phyloP scores from a whole-genome alignment of 345 rosid genomes.

The Cardiospermum halicacabum region DNA sequence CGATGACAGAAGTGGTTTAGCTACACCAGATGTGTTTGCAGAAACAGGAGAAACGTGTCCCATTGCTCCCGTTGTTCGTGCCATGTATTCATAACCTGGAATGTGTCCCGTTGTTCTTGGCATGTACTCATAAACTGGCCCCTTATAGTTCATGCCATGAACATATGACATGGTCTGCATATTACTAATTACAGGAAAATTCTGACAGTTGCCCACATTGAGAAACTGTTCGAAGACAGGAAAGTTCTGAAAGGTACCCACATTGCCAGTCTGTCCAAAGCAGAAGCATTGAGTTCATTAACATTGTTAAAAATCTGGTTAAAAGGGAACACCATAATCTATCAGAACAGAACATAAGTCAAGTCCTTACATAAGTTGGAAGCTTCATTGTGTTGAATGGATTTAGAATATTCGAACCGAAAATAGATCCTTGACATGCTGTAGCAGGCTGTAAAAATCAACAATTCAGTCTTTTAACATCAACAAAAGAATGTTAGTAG shows the following conservation, averaged over 20 bases:
- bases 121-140: neutral
- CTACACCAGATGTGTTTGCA: slow-evolving; percentile 19
- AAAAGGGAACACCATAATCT: too few species aligned
- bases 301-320: too few species aligned
- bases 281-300: too few species aligned
- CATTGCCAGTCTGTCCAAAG: too few species aligned
- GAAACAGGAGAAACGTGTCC: neutral
- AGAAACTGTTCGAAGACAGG: neutral
- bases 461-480: neutral
- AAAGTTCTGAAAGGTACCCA: too few species aligned
- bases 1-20: slow-evolving; percentile 2
- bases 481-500: neutral
- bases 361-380: too few species aligned
- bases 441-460: slow-evolving; percentile 15
- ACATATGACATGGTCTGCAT: neutral
- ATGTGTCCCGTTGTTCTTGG: neutral
- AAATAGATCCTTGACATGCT: neutral
- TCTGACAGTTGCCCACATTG: slow-evolving; percentile 3
- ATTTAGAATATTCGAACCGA: too few species aligned
- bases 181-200: neutral
- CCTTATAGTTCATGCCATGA: slow-evolving; percentile 3
- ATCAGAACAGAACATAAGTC: too few species aligned
- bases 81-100: neutral
- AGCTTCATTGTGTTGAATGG: too few species aligned
- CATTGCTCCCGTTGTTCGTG: neutral